A percentile compares a stretch with the other conserved stretches of the same genome.
phyloP scores from a whole-genome alignment of 805 yeast species.

The Pichia insulana region DNA sequence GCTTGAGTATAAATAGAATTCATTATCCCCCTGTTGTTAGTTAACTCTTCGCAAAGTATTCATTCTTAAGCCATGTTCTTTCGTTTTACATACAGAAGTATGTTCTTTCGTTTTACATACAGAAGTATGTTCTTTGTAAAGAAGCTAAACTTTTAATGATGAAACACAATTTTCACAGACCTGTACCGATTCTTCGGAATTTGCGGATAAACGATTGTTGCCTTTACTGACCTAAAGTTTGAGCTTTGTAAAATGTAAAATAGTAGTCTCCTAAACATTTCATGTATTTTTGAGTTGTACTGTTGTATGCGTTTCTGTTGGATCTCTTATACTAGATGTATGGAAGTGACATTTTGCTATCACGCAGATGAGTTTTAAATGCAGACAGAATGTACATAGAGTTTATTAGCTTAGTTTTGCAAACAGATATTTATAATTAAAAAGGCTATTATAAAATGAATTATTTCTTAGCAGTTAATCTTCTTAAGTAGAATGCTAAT shows the following conservation, averaged over 20 bases:
- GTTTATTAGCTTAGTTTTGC: background rate
- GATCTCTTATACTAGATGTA: no score
- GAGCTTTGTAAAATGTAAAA: background rate
- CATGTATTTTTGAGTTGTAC: no score
- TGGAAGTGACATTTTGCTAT: no score
- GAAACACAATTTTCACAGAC: conserved; percentile 46
- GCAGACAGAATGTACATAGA: background rate
- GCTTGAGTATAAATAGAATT: no score
- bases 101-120: background rate
- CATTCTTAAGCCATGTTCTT: no score
- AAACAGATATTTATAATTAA: conserved; percentile 1
- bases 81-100: background rate
- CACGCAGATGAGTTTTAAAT: background rate
- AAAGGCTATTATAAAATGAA: conserved; percentile 11
- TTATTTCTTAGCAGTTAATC: conserved; percentile 99
- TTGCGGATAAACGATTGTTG: conserved; percentile 25
- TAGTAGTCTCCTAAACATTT: no score
- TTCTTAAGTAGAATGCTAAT: conserved; percentile 99
- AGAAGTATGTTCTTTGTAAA: background rate
- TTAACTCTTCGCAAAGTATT: no score
- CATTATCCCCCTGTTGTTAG: no score
- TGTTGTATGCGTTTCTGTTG: background rate
- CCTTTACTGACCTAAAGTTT: conserved; percentile 15
- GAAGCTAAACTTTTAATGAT: conserved; percentile 23
- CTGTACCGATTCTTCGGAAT: conserved; percentile 39